Percentiles rank a stretch among this genome's conserved stretches.
These are phyloP conservation scores for Termitomyces sp. DNA, from an alignment of 768 basidiomycete genomes.

Conservation along the genomic window DNA sequence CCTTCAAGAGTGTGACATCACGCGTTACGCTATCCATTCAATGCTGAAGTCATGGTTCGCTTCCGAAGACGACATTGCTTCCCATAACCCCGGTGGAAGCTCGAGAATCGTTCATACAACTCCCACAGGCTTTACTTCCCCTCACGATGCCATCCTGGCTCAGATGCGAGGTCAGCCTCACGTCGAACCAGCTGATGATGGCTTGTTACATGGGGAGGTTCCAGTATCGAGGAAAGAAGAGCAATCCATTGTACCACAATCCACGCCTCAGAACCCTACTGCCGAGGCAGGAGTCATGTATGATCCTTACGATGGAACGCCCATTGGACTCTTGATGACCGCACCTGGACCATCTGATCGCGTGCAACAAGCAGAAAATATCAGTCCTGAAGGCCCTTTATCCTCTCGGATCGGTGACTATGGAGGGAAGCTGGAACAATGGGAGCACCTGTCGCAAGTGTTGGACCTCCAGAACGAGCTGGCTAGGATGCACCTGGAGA, in stretches of 20 bases:
- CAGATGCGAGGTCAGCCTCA: conserved; percentile 33
- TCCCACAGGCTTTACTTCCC: conserved; percentile 32
- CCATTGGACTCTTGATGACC: conserved; percentile 30
- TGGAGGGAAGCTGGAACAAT: conserved; percentile 44
- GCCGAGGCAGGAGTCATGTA: conserved; percentile 15
- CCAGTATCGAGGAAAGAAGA: neutral
- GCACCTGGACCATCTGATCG: conserved; percentile 5
- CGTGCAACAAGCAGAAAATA: conserved; percentile 6
- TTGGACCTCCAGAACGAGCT: conserved; percentile 68
- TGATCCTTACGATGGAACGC: conserved; percentile 45
- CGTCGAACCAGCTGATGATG: conserved; percentile 6
- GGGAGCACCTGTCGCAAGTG: conserved; percentile 65
- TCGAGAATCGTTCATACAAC: neutral
- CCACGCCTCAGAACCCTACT: conserved; percentile 4
- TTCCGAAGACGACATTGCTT: neutral
- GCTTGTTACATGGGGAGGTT: conserved; percentile 5
- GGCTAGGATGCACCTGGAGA: conserved; percentile 64
- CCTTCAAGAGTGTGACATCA: neutral
- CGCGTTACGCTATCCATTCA: neutral
- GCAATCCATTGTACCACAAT: neutral
- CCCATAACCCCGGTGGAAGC: neutral
- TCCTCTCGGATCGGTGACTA: conserved; percentile 10
- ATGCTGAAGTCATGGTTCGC: neutral
- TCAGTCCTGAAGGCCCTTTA: neutral
- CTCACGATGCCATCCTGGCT: conserved; percentile 60